Evolutionary conservation across 352 stramenopile genomes (phyloP).

Genomic region (Phytophthora pisi): DNA sequence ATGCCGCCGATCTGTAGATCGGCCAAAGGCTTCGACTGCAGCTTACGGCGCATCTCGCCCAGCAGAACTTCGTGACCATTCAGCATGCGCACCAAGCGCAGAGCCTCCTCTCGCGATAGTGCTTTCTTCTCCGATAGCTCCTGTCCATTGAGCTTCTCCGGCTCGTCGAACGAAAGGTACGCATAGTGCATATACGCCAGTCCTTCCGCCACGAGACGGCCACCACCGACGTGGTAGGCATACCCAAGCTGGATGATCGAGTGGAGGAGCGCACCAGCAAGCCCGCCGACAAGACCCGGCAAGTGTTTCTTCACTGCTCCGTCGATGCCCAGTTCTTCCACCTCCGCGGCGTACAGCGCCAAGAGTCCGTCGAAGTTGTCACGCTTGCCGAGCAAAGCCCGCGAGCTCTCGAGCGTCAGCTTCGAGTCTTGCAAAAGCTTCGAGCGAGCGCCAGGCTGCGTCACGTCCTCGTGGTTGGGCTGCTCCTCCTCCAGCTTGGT

Average conservation of each 20-base stretch:
- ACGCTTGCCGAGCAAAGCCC: slow-evolving; percentile 33
- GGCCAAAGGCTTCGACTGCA: slow-evolving; percentile 30
- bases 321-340: slow-evolving; percentile 37
- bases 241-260: slow-evolving; percentile 50
- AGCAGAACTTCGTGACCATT: slow-evolving; percentile 30
- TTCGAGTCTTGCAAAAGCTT: slow-evolving; percentile 20
- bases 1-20: slow-evolving; percentile 29
- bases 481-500: slow-evolving; percentile 35
- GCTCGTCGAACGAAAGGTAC: slow-evolving; percentile 44
- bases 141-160: slow-evolving; percentile 9
- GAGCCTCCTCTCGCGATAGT: slow-evolving; percentile 26
- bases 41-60: slow-evolving; percentile 30
- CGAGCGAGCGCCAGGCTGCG: slow-evolving; percentile 7
- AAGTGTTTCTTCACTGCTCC: slow-evolving; percentile 41
- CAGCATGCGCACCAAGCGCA: slow-evolving; percentile 26
- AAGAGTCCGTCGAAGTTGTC: slow-evolving; percentile 41
- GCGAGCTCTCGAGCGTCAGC: slow-evolving; percentile 30
- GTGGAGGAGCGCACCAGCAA: slow-evolving; percentile 48
- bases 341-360: slow-evolving; percentile 34
- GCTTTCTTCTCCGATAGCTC: slow-evolving; percentile 25
- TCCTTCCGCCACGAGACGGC: slow-evolving; percentile 44
- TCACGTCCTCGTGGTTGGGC: slow-evolving; percentile 21
- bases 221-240: slow-evolving; percentile 41
- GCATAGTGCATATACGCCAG: slow-evolving; percentile 46
- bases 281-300: slow-evolving; percentile 36